Conservation (phyloP, 139 green algal genomes). For the Chlorella sp. region DNA sequence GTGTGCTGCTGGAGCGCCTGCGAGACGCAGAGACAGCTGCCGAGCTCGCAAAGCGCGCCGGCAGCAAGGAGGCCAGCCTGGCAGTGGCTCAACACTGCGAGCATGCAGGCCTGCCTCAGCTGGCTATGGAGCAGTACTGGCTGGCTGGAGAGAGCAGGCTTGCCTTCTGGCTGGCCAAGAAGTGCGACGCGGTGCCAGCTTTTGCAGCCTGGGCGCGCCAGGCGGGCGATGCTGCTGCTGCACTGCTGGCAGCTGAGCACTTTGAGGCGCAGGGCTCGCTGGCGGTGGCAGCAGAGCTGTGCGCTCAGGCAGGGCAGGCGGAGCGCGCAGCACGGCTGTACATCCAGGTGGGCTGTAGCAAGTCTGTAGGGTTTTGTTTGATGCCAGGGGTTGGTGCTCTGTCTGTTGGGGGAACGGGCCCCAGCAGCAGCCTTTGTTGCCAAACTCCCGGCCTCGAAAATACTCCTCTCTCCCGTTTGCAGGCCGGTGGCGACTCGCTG, state of each 20-base stretch:
- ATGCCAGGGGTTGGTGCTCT: no score
- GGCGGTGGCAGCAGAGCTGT: constrained; percentile 70
- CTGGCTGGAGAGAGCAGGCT: background rate
- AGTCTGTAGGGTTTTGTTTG: no score
- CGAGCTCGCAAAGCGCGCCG: background rate
- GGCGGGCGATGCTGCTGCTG: constrained; percentile 56
- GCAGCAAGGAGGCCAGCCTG: background rate
- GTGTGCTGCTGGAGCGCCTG: constrained; percentile 76
- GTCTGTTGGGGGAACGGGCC: no score
- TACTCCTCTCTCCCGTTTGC: constrained; percentile 10
- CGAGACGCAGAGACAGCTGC: constrained; percentile 62
- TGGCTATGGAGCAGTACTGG: constrained; percentile 17
- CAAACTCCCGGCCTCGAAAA: no score
- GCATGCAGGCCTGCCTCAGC: background rate
- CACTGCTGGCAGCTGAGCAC: constrained; percentile 65
- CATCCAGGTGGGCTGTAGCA: constrained; percentile 47
- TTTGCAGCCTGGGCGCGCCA: constrained; percentile 72
- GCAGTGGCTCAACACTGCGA: constrained; percentile 17
- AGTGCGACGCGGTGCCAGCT: background rate
- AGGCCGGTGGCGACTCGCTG: constrained; percentile 54
- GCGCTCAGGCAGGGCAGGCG: constrained; percentile 55
- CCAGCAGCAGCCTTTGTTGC: no score
- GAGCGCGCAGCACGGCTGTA: constrained; percentile 67
- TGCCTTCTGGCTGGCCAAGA: constrained; percentile 5
- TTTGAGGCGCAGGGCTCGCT: constrained; percentile 66